phyloP scores from a whole-genome alignment of 2,329 filamentous ascomycete species.

The Colletotrichum aenigma region DNA sequence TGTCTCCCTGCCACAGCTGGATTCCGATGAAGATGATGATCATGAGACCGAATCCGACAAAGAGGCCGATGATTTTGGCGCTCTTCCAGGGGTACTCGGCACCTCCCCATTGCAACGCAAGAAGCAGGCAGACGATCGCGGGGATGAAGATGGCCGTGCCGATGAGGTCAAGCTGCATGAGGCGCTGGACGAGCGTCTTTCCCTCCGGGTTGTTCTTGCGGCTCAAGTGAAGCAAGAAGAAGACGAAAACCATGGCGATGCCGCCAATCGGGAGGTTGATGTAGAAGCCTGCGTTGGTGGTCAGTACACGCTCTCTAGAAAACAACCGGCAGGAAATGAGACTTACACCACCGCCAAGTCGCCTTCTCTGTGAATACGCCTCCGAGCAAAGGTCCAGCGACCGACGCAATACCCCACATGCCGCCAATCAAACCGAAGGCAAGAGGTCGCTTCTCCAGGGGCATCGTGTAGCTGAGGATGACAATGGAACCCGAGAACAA shows the following conservation, averaged over 20 bases:
- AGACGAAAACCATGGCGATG: constrained; percentile 50
- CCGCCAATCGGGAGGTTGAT: constrained; percentile 50
- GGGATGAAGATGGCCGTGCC: constrained; percentile 57
- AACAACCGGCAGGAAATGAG: fast-evolving
- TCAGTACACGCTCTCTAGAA: neutral
- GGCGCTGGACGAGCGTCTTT: constrained; percentile 36
- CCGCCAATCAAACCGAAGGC: constrained; percentile 59
- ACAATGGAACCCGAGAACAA: constrained; percentile 55
- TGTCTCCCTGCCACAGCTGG: constrained; percentile 49
- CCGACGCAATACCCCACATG: constrained; percentile 60
- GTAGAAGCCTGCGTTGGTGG: constrained; percentile 34
- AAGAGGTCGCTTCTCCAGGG: constrained; percentile 56
- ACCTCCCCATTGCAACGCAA: constrained; percentile 64
- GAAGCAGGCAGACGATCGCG: constrained; percentile 54
- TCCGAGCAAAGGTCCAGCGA: constrained; percentile 55
- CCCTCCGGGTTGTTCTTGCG: constrained; percentile 32
- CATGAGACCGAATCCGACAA: constrained; percentile 53
- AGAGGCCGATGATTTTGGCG: constrained; percentile 53
- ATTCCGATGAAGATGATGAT: constrained; percentile 50
- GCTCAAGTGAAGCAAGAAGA: constrained; percentile 45
- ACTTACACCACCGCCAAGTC: constrained; percentile 55
- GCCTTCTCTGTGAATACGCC: constrained; percentile 53
- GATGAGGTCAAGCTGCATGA: constrained; percentile 58
- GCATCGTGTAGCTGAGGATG: constrained; percentile 52
- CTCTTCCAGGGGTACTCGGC: constrained; percentile 54